A percentile compares a stretch with the other conserved stretches of the same genome.
Evolutionary conservation across 1,284 basidiomycete species (phyloP).

Genomic region (Ganoderma lucidum): DNA sequence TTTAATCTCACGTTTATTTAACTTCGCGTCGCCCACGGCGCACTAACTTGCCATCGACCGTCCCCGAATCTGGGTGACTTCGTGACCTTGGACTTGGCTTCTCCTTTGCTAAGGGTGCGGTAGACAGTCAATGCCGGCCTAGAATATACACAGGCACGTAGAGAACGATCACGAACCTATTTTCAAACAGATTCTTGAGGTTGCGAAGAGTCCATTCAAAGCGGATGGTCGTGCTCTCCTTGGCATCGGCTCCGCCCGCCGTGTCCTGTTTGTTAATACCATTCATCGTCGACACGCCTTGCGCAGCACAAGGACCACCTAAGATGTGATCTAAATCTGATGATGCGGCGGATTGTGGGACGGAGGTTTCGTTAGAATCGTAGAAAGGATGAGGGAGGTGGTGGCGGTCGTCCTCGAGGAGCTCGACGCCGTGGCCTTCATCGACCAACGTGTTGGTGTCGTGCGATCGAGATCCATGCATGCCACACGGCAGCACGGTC

Average conservation of each 20-base stretch:
- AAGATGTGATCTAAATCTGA: background rate
- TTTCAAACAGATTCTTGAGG: conserved; percentile 75
- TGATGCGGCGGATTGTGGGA: background rate
- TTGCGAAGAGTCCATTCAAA: conserved; percentile 82
- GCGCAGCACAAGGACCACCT: background rate
- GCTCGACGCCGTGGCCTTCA: background rate
- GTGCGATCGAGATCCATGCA: background rate
- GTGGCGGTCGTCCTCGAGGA: background rate
- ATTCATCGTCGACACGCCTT: conserved; percentile 4
- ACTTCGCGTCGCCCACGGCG: background rate
- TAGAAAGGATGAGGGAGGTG: background rate
- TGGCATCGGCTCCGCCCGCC: conserved; percentile 39
- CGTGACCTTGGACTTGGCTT: conserved; percentile 74
- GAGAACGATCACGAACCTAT: conserved; percentile 50
- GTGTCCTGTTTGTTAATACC: conserved; percentile 1
- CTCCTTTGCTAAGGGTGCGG: conserved; percentile 58
- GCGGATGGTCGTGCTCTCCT: conserved; percentile 68
- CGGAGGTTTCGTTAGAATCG: background rate
- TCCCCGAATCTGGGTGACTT: conserved; percentile 72
- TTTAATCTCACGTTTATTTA: background rate
- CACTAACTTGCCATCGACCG: conserved; percentile 75
- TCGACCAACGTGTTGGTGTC: background rate
- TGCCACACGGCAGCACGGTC: background rate
- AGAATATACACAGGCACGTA: background rate
- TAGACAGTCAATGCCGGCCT: background rate